Evolutionary conservation across 345 rosid genomes (phyloP), one percentile per base, ranked within the genome.

Genomic region (Populus davidiana): DNA sequence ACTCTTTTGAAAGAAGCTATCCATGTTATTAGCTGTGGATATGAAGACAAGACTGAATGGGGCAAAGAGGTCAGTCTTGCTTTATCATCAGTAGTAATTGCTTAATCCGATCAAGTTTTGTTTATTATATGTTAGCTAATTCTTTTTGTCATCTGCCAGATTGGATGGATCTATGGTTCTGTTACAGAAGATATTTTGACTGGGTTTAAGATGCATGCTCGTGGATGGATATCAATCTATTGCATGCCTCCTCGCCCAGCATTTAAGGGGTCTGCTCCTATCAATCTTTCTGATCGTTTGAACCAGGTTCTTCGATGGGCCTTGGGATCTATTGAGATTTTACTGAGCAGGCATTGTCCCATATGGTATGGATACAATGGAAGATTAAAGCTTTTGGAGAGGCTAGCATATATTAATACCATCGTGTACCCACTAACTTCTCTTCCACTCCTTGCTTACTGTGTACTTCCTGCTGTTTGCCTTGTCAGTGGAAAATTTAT

Each of bases 281-380:
- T 95, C 93, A 95, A 95, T 92, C 99, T 95, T 81, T 95, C 99
- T 14, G 99, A 96, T 87, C 95, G 99, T 81, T 80, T 96, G 87
- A 93, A 96, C 88, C 99, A 96, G 87, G 99, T 96, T 78, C 99
- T 96, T 84, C 89, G 99, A 44, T 96, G 99, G 99, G 99, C 99
- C 52, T 84, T 96, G 86, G 99, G 98, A 44, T 96, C 99, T 23
- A 90, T 96, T 52, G 99, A 96, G 85, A 96, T 93, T 86, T 84
- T 96, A 87, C 85, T 96, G 54, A 96, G 99, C 74, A 92, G 99
- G 87, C 99, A 96, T 91, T 96, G 99, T 63, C 99, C 99, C 81
- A 88, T 96, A 83, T 96, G 99, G 99, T 96, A 96, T 82, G 99
- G 96, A 67, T 96, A 96, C 85, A 87, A 70, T 27, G 99, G 99